phyloP scores from a whole-genome alignment of 495 filamentous ascomycete genomes.

The Lasiosphaeris hirsuta region DNA sequence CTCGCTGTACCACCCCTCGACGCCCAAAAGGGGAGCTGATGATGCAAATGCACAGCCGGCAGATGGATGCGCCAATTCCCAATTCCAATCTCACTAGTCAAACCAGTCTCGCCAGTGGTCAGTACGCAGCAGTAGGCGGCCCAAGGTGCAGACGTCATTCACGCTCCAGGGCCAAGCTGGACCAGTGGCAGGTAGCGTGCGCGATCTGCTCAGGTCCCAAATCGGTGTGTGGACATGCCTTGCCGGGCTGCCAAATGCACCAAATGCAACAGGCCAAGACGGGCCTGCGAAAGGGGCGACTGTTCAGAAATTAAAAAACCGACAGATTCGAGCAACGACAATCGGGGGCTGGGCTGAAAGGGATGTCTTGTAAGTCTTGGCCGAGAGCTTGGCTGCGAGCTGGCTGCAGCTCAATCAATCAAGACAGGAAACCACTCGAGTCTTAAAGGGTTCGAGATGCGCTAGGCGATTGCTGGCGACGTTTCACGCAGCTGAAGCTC shows the following conservation, averaged over 20 bases:
- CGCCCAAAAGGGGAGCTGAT: background rate
- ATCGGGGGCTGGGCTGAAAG: background rate
- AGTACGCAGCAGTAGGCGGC: no score
- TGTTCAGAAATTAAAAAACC: background rate
- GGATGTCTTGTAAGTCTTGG: background rate
- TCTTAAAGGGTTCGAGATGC: background rate
- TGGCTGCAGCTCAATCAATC: background rate
- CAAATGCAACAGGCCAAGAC: background rate
- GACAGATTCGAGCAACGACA: background rate
- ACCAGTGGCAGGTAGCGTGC: background rate
- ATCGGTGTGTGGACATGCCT: background rate
- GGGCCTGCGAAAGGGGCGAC: background rate
- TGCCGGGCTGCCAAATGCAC: background rate
- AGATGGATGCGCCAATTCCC: no score
- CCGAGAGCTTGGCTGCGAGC: background rate
- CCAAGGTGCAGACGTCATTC: constrained; percentile 6
- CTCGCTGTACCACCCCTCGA: background rate
- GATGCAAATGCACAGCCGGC: constrained; percentile 6
- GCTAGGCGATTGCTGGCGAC: background rate
- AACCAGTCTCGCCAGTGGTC: no score
- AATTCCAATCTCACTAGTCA: no score
- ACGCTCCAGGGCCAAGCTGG: constrained; percentile 1
- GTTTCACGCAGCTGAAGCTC: constrained; percentile 9
- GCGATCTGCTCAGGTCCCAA: background rate
- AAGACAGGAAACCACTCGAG: background rate